Evolutionary conservation across 306 rosid species (phyloP).

Genomic region (Vachellia pachyceras): DNA sequence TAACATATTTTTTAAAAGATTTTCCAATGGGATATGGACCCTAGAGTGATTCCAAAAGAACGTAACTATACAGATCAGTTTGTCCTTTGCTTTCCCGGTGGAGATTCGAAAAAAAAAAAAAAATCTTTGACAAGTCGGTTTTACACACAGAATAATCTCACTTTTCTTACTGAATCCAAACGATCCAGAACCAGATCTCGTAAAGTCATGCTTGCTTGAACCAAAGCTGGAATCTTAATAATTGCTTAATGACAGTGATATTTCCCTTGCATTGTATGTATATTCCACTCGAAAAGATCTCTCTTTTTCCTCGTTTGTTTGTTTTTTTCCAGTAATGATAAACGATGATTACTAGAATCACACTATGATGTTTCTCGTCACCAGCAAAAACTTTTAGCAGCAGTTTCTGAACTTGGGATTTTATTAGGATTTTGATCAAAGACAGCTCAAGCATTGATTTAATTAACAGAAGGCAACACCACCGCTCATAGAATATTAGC

Average conservation of each 20-base stretch:
- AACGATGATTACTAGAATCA: no score
- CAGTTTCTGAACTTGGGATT: neutral
- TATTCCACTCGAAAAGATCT: neutral
- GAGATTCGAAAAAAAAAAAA: slow-evolving; percentile 38
- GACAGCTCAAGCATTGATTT: slow-evolving; percentile 46
- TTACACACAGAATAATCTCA: neutral
- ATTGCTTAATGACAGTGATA: slow-evolving; percentile 27
- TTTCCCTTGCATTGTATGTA: neutral
- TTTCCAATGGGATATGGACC: slow-evolving; percentile 24
- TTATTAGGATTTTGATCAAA: slow-evolving; percentile 40
- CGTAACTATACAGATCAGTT: neutral
- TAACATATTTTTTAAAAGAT: neutral
- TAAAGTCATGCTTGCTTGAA: neutral
- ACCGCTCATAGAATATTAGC: slow-evolving; percentile 19
- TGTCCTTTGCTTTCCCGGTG: slow-evolving; percentile 23
- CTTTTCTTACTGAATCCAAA: slow-evolving; percentile 14
- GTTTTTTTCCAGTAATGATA: neutral
- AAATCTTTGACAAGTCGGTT: slow-evolving; percentile 19
- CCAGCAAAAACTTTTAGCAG: no score
- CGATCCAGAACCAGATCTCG: slow-evolving; percentile 28
- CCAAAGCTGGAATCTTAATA: neutral
- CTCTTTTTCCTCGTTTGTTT: neutral
- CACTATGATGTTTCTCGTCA: no score
- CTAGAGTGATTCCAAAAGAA: slow-evolving; percentile 2
- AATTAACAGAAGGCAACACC: slow-evolving; percentile 44